phyloP scores from a whole-genome alignment of 345 rosid species.

The Pugionium cornutum region DNA sequence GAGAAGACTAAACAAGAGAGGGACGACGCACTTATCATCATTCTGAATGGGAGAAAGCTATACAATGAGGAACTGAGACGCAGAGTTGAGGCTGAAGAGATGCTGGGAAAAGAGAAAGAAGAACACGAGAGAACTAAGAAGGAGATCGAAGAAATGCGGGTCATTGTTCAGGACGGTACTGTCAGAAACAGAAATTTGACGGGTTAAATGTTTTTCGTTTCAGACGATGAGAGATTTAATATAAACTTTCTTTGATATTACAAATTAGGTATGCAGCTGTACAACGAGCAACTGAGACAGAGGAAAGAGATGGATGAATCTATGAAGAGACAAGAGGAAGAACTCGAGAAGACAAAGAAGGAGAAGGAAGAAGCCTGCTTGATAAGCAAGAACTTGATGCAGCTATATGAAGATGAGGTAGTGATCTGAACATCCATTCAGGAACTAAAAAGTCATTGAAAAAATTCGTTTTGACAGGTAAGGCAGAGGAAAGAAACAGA shows the following conservation, averaged over 20 bases:
- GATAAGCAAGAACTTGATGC: conserved; percentile 45
- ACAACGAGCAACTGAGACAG: conserved; percentile 42
- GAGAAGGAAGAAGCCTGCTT: conserved; percentile 41
- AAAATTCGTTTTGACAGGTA: conserved; percentile 23
- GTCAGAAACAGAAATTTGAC: conserved; percentile 19
- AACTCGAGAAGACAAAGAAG: conserved; percentile 39
- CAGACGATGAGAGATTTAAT: conserved; percentile 3
- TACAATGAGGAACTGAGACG: conserved; percentile 46
- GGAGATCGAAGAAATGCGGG: conserved; percentile 45
- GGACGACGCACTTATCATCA: conserved; percentile 46
- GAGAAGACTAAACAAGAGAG: conserved; percentile 44
- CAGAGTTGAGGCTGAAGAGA: conserved; percentile 45
- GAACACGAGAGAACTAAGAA: conserved; percentile 42
- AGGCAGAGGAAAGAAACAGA: conserved; percentile 45
- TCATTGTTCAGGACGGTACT: conserved; percentile 38
- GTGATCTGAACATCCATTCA: conserved; percentile 1
- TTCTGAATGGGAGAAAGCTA: conserved; percentile 38
- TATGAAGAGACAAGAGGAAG: conserved; percentile 38
- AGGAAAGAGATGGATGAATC: conserved; percentile 45
- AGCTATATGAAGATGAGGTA: conserved; percentile 44
- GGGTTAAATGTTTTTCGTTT: neutral
- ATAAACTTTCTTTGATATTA: neutral
- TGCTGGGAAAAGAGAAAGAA: conserved; percentile 37
- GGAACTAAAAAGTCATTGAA: neutral
- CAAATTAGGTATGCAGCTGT: conserved; percentile 36